Base-by-base conservation (phyloP, 805 yeast species). In the Torulaspora indica region DNA sequence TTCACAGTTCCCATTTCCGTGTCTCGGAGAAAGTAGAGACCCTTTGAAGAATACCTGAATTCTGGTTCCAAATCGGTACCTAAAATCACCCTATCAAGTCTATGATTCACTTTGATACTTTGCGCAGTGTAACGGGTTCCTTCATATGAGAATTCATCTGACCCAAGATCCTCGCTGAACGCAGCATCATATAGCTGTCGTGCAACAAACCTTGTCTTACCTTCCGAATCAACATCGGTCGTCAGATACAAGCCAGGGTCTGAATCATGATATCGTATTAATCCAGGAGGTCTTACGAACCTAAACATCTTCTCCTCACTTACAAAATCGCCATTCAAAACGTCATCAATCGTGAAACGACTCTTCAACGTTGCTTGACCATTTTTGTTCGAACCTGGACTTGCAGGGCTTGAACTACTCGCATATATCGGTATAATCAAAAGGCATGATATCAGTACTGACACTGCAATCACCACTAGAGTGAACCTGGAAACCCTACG, bases 41-140 rank as follows among this genome's bases (percentile, higher is more conserved):
- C 82, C 33, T 63, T 66, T 0, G 79, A 67, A 0, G 95, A 86
- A 58, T 87, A 88, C 51, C 96, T 74, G 75, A 81, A 87, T 55
- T 79, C 76, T 24, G 59, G 56, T 10, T 61, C 57, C 9, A 48
- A 44, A 43, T 85, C 75, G 0, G 93, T 73, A 4, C 66, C 64
- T 2, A 88, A 60, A 9, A 91, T 60, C 1, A 79, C 82, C 54
- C 67, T 73, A 17, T 72, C 64, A 14, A 74, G 60, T 8, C 70
- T 58, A 31, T 71, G 67, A 51, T 75, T 78, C 6, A 81, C 64
- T 4, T 72, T 64, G 9, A 72, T 56, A 0, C 67, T 52, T 5
- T 72, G 70, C 1, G 82, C 68, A 0, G 48, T 37, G 35, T 76
- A 61, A 2, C 61, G 64, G 0, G 57, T 51, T 2, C 71, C 78